phyloP scores from a whole-genome alignment of 2,329 filamentous ascomycete genomes.

The Ustilaginoidea virens region DNA sequence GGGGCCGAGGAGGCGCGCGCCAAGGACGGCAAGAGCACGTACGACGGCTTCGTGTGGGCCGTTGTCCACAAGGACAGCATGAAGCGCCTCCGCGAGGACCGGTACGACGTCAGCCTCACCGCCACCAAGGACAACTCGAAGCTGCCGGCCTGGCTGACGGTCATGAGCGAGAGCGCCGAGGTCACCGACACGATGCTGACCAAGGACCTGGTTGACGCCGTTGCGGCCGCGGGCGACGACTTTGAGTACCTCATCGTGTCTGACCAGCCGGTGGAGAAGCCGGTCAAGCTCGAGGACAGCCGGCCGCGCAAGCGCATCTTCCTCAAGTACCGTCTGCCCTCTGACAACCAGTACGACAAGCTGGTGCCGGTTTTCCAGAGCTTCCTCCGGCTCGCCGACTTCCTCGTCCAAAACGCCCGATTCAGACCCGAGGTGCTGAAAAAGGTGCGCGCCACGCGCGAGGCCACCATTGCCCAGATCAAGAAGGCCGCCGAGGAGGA shows the following conservation, averaged over 20 bases:
- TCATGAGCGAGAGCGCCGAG: slow-evolving; percentile 96
- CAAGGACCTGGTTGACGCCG: slow-evolving; percentile 67
- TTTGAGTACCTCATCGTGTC: slow-evolving; percentile 81
- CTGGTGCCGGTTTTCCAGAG: slow-evolving; percentile 64
- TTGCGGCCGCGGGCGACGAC: slow-evolving; percentile 58
- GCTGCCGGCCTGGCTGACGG: slow-evolving; percentile 75
- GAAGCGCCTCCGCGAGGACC: slow-evolving; percentile 77
- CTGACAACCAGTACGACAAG: slow-evolving; percentile 43
- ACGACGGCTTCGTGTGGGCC: slow-evolving; percentile 88
- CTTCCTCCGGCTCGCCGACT: slow-evolving; percentile 75
- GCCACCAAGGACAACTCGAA: slow-evolving; percentile 85
- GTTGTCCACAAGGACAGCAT: slow-evolving; percentile 91
- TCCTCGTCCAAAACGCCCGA: slow-evolving; percentile 58
- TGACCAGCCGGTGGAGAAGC: slow-evolving; percentile 81
- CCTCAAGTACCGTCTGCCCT: slow-evolving; percentile 58
- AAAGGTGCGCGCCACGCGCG: slow-evolving; percentile 67
- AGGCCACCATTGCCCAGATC: slow-evolving; percentile 66
- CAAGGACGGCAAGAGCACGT: slow-evolving; percentile 50
- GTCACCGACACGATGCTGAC: slow-evolving; percentile 80
- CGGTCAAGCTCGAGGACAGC: slow-evolving; percentile 71
- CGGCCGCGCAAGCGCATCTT: slow-evolving; percentile 73
- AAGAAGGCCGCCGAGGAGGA: slow-evolving; percentile 65
- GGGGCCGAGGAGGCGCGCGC: slow-evolving; percentile 38
- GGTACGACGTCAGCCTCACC: slow-evolving; percentile 88
- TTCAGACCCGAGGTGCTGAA: slow-evolving; percentile 84